Conservation (phyloP, 208 protist genomes). For the Acanthamoeba sp. region DNA sequence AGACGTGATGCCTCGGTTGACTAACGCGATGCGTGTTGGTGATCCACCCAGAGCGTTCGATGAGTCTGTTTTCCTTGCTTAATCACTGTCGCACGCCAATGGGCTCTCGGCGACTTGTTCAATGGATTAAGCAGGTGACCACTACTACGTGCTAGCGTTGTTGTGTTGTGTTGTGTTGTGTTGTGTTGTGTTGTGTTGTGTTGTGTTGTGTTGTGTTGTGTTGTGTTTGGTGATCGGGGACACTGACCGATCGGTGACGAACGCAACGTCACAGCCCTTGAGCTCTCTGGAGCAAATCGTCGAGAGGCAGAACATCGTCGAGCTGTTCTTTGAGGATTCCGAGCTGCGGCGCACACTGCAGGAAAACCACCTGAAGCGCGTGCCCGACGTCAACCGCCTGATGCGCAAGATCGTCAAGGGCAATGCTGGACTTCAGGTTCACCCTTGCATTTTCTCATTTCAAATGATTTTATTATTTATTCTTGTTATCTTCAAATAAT, state of each 20-base stretch:
- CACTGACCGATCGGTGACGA: no score
- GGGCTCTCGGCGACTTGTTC: conserved; percentile 95
- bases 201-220: no score
- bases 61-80: conserved; percentile 93
- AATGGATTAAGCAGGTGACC: conserved; percentile 97
- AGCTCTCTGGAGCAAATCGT: conserved; percentile 93
- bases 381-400: conserved; percentile 95
- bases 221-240: neutral
- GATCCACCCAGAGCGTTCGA: conserved; percentile 22
- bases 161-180: neutral
- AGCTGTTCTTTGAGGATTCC: conserved; percentile 93
- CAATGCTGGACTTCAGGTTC: conserved; percentile 70
- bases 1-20: neutral
- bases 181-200: no score
- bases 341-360: conserved; percentile 90
- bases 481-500: no score
- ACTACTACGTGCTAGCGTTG: conserved; percentile 91
- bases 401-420: conserved; percentile 81
- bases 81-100: conserved; percentile 97
- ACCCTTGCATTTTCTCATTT: no score
- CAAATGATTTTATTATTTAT: no score
- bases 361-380: conserved; percentile 92
- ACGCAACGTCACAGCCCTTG: conserved; percentile 90
- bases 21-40: neutral
- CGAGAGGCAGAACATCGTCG: conserved; percentile 94